Evolutionary conservation across 805 yeast species (phyloP).

Genomic region (Candida argentea): DNA sequence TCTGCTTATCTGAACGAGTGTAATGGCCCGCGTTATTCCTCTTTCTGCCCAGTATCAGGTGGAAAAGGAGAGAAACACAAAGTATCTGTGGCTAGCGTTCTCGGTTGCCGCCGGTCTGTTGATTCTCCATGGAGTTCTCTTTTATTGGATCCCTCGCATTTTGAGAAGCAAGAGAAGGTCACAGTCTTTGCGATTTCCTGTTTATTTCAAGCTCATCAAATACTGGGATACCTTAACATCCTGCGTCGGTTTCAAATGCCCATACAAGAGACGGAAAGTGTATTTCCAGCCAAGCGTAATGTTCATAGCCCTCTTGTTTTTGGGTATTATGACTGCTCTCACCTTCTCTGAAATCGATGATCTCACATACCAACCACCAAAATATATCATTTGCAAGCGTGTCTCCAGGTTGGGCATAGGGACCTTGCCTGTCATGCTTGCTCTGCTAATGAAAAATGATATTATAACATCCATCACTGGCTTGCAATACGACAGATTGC

Average conservation of each 20-base stretch:
- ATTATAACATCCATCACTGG: slow-evolving; percentile 30
- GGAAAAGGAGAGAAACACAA: slow-evolving; percentile 26
- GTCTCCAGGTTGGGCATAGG: slow-evolving; percentile 30
- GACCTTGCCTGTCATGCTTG: slow-evolving; percentile 26
- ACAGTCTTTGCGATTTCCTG: slow-evolving; percentile 6
- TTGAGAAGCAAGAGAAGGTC: slow-evolving; percentile 16
- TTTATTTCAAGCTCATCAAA: slow-evolving; percentile 18
- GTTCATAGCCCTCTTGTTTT: slow-evolving; percentile 15
- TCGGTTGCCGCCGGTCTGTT: slow-evolving; percentile 16
- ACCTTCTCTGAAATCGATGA: slow-evolving; percentile 24
- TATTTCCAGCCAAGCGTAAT: slow-evolving; percentile 35
- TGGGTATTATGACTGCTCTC: slow-evolving; percentile 20
- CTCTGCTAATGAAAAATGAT: slow-evolving; percentile 31
- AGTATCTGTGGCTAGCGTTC: slow-evolving; percentile 27
- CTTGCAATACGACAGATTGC: slow-evolving; percentile 28
- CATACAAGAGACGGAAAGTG: slow-evolving; percentile 8
- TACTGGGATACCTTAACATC: slow-evolving; percentile 19
- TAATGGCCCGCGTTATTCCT: slow-evolving; percentile 14
- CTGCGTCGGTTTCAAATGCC: slow-evolving; percentile 14
- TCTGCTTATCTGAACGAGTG: not conserved
- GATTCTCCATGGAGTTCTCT: slow-evolving; percentile 28
- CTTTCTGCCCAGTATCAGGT: slow-evolving; percentile 27
- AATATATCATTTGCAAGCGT: slow-evolving; percentile 33
- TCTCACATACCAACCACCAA: slow-evolving; percentile 26
- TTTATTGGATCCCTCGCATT: slow-evolving; percentile 31